Evolutionary conservation across 768 basidiomycete species (phyloP).

Genomic region (Pleurotus tuoliensis): DNA sequence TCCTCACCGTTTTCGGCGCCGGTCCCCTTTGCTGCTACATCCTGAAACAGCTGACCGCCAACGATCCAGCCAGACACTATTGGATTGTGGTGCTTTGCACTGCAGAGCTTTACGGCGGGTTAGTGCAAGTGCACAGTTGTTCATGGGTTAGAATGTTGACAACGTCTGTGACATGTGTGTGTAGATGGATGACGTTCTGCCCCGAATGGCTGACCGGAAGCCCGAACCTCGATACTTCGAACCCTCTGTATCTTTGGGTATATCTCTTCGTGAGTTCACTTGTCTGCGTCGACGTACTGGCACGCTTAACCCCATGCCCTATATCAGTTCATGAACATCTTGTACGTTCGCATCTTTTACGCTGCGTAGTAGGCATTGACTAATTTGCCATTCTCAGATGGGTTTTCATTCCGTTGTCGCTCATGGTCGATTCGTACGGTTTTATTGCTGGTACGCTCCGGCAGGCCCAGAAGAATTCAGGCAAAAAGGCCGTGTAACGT

Average conservation of each 20-base stretch:
- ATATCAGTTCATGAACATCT: slow-evolving; percentile 71
- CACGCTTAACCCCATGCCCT: not conserved
- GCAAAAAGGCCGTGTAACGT: not conserved
- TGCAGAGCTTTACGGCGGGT: slow-evolving; percentile 79
- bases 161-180: not conserved
- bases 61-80: slow-evolving; percentile 67
- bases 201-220: slow-evolving; percentile 83
- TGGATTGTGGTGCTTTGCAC: slow-evolving; percentile 80
- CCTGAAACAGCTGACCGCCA: slow-evolving; percentile 56
- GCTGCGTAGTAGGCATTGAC: not conserved
- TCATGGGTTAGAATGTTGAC: no score
- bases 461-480: slow-evolving; percentile 18
- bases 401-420: slow-evolving; percentile 71
- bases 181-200: slow-evolving; percentile 84
- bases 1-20: slow-evolving; percentile 77
- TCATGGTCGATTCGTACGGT: slow-evolving; percentile 76
- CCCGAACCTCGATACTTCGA: slow-evolving; percentile 67
- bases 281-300: not conserved
- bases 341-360: slow-evolving; percentile 42
- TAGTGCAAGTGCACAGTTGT: slow-evolving; percentile 12
- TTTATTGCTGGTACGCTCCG: slow-evolving; percentile 65
- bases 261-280: slow-evolving; percentile 65
- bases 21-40: slow-evolving; percentile 75
- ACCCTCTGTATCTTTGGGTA: slow-evolving; percentile 71
- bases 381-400: slow-evolving; percentile 44